Evolutionary conservation across 371 early-diverging fungal species (phyloP).

Genomic region (Mucor circinelloides): DNA sequence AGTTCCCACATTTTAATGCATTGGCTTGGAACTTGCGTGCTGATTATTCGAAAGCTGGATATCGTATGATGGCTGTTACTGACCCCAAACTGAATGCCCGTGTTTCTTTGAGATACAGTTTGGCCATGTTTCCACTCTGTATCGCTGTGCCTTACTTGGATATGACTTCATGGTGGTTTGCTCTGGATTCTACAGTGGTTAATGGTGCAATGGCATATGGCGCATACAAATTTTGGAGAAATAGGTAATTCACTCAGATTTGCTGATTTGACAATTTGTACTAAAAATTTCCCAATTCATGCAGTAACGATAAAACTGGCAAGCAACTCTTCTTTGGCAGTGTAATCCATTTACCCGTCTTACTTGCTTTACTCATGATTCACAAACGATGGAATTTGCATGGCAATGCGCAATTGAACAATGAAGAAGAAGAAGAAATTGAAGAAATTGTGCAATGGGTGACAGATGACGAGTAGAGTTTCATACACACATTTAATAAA

Average conservation of each 20-base stretch:
- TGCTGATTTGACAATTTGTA: neutral
- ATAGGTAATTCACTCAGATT: constrained; percentile 29
- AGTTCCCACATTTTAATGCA: constrained; percentile 98
- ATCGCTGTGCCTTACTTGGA: constrained; percentile 65
- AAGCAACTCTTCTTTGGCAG: constrained; percentile 91
- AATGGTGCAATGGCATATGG: constrained; percentile 74
- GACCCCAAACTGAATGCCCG: constrained; percentile 88
- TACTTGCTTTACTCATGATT: constrained; percentile 76
- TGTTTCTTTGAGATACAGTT: constrained; percentile 82
- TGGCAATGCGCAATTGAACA: neutral
- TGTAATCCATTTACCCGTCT: constrained; percentile 84
- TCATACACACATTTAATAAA: neutral
- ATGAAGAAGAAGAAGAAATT: constrained; percentile 18
- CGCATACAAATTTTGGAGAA: constrained; percentile 78
- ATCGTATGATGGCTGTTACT: constrained; percentile 92
- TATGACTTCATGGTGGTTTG: constrained; percentile 82
- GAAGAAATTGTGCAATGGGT: constrained; percentile 27
- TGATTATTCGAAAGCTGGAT: constrained; percentile 97
- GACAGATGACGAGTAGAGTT: constrained; percentile 19
- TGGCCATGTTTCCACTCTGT: constrained; percentile 86
- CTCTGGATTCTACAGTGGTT: constrained; percentile 71
- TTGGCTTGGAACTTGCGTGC: constrained; percentile 89
- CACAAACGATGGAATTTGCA: constrained; percentile 64
- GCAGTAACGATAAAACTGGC: constrained; percentile 75
- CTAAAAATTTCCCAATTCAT: neutral